A percentile compares a stretch with the other conserved stretches of the same genome.
Evolutionary conservation across 1,139 yeast species (phyloP).

Genomic region (Diutina sp.): DNA sequence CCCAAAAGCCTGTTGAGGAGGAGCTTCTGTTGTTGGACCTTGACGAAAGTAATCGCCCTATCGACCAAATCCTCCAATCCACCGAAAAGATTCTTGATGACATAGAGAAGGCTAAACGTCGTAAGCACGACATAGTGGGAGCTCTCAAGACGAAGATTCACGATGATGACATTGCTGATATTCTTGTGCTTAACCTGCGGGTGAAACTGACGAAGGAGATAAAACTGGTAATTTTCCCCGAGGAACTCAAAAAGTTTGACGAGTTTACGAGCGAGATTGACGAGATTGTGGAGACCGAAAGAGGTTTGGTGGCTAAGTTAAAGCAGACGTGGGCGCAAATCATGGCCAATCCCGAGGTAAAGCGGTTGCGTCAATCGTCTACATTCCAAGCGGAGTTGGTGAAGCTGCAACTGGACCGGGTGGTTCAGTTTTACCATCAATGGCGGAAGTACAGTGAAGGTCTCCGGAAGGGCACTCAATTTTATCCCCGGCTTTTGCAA

Average conservation of each 20-base stretch:
- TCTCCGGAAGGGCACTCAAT: conserved; percentile 42
- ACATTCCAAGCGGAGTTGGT: conserved; percentile 14
- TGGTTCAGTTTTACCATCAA: conserved; percentile 37
- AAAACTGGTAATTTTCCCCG: conserved; percentile 45
- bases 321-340: conserved; percentile 47
- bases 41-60: conserved; percentile 25
- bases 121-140: conserved; percentile 45
- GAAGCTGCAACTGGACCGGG: conserved; percentile 19
- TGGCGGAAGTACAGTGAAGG: conserved; percentile 56
- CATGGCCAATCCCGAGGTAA: conserved; percentile 30
- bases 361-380: conserved; percentile 21
- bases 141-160: conserved; percentile 64
- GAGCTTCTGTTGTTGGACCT: conserved; percentile 49
- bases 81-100: conserved; percentile 26
- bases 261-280: conserved; percentile 59
- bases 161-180: conserved; percentile 75
- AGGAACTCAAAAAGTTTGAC: conserved; percentile 67
- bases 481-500: conserved; percentile 44
- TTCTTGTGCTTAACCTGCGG: conserved; percentile 56
- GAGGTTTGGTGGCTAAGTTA: conserved; percentile 39
- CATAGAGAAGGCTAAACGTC: conserved; percentile 35
- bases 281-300: conserved; percentile 54
- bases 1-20: conserved; percentile 9
- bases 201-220: conserved; percentile 45
- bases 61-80: conserved; percentile 15